Evolutionary conservation across 164 flowering plant genomes (phyloP), one percentile per base, ranked within the genome.

Genomic region (Nymphaea thermarum): DNA sequence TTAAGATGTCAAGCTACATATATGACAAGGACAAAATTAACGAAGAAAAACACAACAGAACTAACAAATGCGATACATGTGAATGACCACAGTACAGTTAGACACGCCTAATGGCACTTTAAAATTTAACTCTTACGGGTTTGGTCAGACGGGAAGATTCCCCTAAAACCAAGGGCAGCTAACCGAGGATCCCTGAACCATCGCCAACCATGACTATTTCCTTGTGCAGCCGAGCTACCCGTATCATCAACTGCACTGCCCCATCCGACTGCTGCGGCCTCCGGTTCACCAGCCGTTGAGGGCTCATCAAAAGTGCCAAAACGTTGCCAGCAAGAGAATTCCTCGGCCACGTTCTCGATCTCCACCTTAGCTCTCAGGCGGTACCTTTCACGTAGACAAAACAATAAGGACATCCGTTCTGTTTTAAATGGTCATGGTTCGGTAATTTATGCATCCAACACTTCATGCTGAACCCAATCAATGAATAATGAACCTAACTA

Each of bases 171-270:
- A 67, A 95, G 97, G 69, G 82, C 82, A 43, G 82, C 80, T 73
- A 88, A 74, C 70, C 99, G 80, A 14, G 99, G 98, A 82, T 95
- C 99, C 68, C 83, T 85, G 75, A 78, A 78, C 98, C 99, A 95
- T 69, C 79, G 84, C 93, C 87, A 92, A 18, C 97, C 97, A 71
- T 12, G 43, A 60, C 67, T 64, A 76, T 74, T 78, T 72, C 91
- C 96, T 63, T 71, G 81, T 61, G 91, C 67, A 70, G 96, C 67
- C 65, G 96, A 85, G 69, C 71, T 59, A 43, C 84, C 93, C 45
- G 91, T 62, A 45, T 1, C 68, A 75, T 92, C 97, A 77, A 79
- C 78, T 43, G 74, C 73, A 51, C 76, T 82, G 68, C 91, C 96
- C 85, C 85, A 90, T 45, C 98, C 99, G 66, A 94, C 75, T 66